Conservation (phyloP, 73 alveolate species). For the Tetrahymena thermophila region DNA sequence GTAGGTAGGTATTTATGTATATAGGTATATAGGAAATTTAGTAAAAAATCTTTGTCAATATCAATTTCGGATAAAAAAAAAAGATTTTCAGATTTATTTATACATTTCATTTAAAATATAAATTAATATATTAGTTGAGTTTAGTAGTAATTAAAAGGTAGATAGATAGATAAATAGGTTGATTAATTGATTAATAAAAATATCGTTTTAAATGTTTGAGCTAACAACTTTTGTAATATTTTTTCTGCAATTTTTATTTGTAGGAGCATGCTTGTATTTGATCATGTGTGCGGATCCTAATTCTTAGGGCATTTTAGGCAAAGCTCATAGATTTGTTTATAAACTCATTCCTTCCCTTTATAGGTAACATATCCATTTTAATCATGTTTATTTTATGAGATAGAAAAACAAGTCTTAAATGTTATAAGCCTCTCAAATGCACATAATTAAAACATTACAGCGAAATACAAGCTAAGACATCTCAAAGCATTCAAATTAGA, state of each 20-base stretch:
- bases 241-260: background rate
- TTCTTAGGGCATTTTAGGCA: conserved; percentile 26
- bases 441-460: background rate
- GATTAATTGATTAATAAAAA: background rate
- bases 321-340: conserved; percentile 29
- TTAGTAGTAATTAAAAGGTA: background rate
- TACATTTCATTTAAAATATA: too few species aligned
- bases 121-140: too few species aligned
- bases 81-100: background rate
- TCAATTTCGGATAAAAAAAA: background rate
- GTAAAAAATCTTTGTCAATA: background rate
- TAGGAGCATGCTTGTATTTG: conserved; percentile 25
- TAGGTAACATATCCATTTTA: background rate
- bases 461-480: too few species aligned
- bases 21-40: too few species aligned
- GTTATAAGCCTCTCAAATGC: background rate
- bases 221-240: background rate
- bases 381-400: background rate
- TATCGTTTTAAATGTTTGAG: background rate
- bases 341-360: background rate
- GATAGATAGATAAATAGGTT: background rate
- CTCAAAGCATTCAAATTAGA: too few species aligned
- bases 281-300: conserved; percentile 41
- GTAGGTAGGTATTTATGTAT: background rate
- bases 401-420: background rate